Evolutionary conservation across 2,329 filamentous ascomycete species (phyloP).

Genomic region (Penicillium decumbens): DNA sequence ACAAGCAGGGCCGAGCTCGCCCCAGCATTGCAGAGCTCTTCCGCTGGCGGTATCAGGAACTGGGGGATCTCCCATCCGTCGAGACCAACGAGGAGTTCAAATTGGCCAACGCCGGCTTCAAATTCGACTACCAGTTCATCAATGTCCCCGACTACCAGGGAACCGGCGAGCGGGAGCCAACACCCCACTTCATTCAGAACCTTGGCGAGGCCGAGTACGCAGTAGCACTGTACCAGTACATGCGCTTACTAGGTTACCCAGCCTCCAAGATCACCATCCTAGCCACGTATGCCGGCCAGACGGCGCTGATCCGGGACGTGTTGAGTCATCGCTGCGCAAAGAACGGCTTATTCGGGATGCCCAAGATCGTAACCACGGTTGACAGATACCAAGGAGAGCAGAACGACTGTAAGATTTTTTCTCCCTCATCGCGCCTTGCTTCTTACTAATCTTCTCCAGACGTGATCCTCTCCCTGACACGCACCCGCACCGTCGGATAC

Average conservation of each 20-base stretch:
- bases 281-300: slow-evolving; percentile 88
- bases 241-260: slow-evolving; percentile 91
- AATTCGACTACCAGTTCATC: slow-evolving; percentile 94
- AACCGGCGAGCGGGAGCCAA: slow-evolving; percentile 79
- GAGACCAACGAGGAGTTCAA: slow-evolving; percentile 66
- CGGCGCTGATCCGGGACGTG: slow-evolving; percentile 82
- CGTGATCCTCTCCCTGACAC: slow-evolving; percentile 85
- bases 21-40: slow-evolving; percentile 85
- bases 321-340: slow-evolving; percentile 75
- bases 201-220: slow-evolving; percentile 95
- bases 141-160: slow-evolving; percentile 92
- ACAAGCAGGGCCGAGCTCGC: slow-evolving; percentile 88
- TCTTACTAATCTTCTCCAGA: slow-evolving; percentile 50
- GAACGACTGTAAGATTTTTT: slow-evolving; percentile 78
- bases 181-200: slow-evolving; percentile 93
- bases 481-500: slow-evolving; percentile 85
- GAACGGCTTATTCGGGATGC: slow-evolving; percentile 81
- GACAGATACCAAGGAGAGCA: slow-evolving; percentile 99
- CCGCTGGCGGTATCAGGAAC: slow-evolving; percentile 80
- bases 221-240: slow-evolving; percentile 93
- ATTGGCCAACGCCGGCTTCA: slow-evolving; percentile 83
- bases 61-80: slow-evolving; percentile 75
- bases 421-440: neutral
- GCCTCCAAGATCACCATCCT: slow-evolving; percentile 79
- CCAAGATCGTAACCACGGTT: slow-evolving; percentile 85